Evolutionary conservation across 2,329 filamentous ascomycete genomes (phyloP), one percentile per base, ranked within the genome.

Genomic region (Aaosphaeria arxii): DNA sequence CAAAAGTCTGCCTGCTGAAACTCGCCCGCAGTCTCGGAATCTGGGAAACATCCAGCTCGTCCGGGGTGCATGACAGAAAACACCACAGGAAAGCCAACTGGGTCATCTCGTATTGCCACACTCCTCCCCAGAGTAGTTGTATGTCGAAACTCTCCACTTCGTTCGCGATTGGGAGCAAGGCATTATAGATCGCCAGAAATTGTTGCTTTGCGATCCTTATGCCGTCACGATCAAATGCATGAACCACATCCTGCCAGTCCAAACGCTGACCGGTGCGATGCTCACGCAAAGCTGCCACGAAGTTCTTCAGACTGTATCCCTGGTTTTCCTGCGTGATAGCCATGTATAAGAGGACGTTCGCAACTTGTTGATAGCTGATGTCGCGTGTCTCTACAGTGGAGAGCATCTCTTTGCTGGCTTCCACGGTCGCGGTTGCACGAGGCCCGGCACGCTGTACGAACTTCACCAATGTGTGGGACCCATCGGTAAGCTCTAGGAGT

Each of bases 1-100:
- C 76, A 59, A 87, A 88, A 39, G 86, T 81, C 44, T 83, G 78
- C 30, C 78, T 55, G 2, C 84, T 83, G 64, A 96, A 95, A 3
- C 90, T 89, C 28, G 84, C 81, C 47, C 88, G 83, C 33, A 97
- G 79, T 32, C 87, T 84, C 1, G 91, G 92, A 49, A 97, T 94
- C 33, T 87, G 88, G 9, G 85, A 87, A 3, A 89, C 87, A 66
- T 97, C 91, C 29, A 96, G 79, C 60, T 91, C 83, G 30, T 89
- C 82, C 0, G 86, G 80, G 9, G 81, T 82, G 48, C 91, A 80
- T 4, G 88, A 88, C 24, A 92, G 79, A 66, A 92, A 96, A 13
- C 91, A 91, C 54, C 87, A 87, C 46, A 97, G 83, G 66, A 97
- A 96, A n/a, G 91, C 95, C 33, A 99, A 76, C 56, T 97, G 92